These are phyloP conservation scores for Yamadazyma diddensiae DNA, from an alignment of 1,139 yeast genomes.

Conservation along the genomic window DNA sequence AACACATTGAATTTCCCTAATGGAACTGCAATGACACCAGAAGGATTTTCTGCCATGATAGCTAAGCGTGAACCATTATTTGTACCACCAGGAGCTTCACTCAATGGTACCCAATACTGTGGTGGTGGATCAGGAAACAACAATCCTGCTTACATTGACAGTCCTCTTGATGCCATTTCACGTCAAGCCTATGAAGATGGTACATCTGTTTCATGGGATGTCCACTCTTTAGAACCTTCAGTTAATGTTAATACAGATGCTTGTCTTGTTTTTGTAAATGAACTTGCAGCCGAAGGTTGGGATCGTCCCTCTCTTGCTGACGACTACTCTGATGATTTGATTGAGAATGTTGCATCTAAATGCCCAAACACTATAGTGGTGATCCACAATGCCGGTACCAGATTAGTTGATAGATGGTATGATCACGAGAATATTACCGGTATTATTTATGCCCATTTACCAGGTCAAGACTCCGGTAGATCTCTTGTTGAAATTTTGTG, in stretches of 20 bases:
- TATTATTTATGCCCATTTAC: constrained; percentile 52
- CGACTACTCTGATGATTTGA: constrained; percentile 50
- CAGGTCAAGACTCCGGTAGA: constrained; percentile 51
- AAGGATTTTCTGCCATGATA: not conserved
- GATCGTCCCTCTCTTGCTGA: constrained; percentile 59
- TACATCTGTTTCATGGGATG: constrained; percentile 40
- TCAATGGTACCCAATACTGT: constrained; percentile 4
- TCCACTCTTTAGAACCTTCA: constrained; percentile 37
- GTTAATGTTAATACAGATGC: constrained; percentile 51
- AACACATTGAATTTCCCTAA: constrained; percentile 1
- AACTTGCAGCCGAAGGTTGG: constrained; percentile 57
- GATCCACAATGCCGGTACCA: constrained; percentile 41
- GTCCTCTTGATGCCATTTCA: constrained; percentile 7
- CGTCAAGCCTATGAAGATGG: constrained; percentile 34
- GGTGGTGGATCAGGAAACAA: constrained; percentile 9
- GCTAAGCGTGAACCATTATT: not conserved
- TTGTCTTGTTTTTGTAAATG: constrained; percentile 48
- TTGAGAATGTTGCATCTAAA: constrained; percentile 42
- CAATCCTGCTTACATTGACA: constrained; percentile 8
- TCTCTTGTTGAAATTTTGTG: constrained; percentile 43
- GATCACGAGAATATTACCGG: constrained; percentile 56
- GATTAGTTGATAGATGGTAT: constrained; percentile 57
- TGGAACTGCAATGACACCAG: constrained; percentile 1
- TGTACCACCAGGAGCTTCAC: constrained; percentile 1
- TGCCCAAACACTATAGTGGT: constrained; percentile 40